These are phyloP conservation scores for Colletotrichum siamense DNA, from an alignment of 2,329 filamentous ascomycete species.

Conservation along the genomic window DNA sequence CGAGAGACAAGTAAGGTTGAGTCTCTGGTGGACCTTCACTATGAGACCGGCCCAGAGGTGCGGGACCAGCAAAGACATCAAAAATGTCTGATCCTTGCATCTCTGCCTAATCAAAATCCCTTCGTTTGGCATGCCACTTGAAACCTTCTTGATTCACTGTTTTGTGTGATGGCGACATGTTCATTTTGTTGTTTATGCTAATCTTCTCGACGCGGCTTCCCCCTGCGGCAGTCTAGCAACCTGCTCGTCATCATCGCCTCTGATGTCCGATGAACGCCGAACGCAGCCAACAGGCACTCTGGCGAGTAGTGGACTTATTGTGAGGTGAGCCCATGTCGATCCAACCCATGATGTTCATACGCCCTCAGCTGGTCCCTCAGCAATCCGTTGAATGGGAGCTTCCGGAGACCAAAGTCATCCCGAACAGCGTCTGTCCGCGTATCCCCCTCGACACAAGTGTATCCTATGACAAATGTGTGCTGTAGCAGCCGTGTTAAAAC, in stretches of 20 bases:
- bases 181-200: not conserved
- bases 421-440: not conserved
- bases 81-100: not conserved
- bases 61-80: not conserved
- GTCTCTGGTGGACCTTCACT: not conserved
- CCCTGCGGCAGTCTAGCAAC: not conserved
- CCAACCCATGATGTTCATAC: not conserved
- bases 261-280: not conserved
- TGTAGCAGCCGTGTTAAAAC: not conserved
- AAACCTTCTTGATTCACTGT: not conserved
- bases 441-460: not conserved
- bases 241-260: not conserved
- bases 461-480: not conserved
- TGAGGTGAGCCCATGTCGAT: not conserved
- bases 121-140: not conserved
- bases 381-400: not conserved
- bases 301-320: not conserved
- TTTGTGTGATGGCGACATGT: not conserved
- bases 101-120: constrained; percentile 1
- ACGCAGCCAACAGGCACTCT: not conserved
- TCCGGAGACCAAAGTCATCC: not conserved
- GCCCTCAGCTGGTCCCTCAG: not conserved
- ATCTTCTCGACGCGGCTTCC: not conserved
- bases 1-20: not conserved
- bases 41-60: not conserved